These are phyloP conservation scores for Penicillium thymicola DNA, from an alignment of 2,329 filamentous ascomycete species.

Conservation along the genomic window DNA sequence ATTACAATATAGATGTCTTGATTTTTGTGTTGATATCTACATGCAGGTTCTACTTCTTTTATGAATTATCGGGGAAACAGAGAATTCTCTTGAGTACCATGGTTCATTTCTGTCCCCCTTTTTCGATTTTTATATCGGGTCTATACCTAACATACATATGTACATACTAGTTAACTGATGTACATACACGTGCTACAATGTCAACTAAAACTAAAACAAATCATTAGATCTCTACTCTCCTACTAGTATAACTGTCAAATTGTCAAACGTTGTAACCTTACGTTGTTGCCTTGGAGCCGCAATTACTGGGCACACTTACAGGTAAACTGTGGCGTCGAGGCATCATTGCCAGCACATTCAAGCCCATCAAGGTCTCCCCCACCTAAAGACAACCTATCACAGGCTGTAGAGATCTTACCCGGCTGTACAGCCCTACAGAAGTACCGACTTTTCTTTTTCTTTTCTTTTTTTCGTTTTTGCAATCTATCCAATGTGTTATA, in stretches of 20 bases:
- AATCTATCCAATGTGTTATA: background rate
- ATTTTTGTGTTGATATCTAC: background rate
- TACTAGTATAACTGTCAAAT: background rate
- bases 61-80: background rate
- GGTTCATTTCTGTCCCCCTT: background rate
- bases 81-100: constrained; percentile 1
- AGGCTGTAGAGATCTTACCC: background rate
- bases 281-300: constrained; percentile 22
- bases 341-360: constrained; percentile 17
- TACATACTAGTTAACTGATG: no score
- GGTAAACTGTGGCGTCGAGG: constrained; percentile 3
- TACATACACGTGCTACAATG: background rate
- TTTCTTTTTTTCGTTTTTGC: background rate
- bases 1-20: background rate
- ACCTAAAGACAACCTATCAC: background rate
- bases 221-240: background rate
- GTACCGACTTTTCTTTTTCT: background rate
- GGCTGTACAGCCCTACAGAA: background rate
- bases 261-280: background rate
- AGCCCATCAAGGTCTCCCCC: background rate
- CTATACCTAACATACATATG: no score
- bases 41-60: background rate
- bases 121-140: background rate
- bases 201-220: background rate
- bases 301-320: background rate